phyloP scores from a whole-genome alignment of 23 red algal genomes.

The Gracilaria gracilis region DNA sequence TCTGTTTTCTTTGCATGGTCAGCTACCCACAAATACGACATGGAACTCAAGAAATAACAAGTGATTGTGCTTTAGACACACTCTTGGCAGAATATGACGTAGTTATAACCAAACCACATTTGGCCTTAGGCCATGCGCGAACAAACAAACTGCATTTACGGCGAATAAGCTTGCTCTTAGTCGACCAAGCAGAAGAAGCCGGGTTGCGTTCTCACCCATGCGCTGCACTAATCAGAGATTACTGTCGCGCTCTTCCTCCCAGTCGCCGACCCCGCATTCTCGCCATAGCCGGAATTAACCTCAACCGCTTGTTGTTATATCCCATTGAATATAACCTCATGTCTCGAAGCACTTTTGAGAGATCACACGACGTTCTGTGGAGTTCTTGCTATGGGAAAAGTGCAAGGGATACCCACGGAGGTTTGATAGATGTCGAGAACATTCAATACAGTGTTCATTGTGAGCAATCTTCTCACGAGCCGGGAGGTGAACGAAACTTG shows the following conservation, averaged over 20 bases:
- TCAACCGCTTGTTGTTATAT: conserved; percentile 19
- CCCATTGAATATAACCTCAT: conserved; percentile 67
- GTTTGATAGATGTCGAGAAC: conserved; percentile 53
- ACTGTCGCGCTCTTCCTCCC: conserved; percentile 39
- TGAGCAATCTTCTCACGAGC: neutral
- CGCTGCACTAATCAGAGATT: conserved; percentile 49
- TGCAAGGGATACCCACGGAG: conserved; percentile 9
- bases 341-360: conserved; percentile 34
- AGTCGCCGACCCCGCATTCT: conserved; percentile 42
- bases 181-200: conserved; percentile 36
- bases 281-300: conserved; percentile 23
- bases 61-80: neutral
- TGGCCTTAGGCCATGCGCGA: conserved; percentile 1
- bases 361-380: conserved; percentile 37
- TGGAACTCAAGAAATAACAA: conserved; percentile 14
- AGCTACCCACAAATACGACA: neutral
- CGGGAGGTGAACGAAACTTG: neutral
- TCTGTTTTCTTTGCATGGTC: conserved; percentile 25
- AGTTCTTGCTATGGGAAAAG: conserved; percentile 58
- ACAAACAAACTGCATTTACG: conserved; percentile 23
- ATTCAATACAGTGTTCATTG: conserved; percentile 14
- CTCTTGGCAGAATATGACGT: conserved; percentile 16
- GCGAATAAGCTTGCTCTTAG: conserved; percentile 21
- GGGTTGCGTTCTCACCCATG: conserved; percentile 31
- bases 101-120: conserved; percentile 8